Base-by-base conservation (phyloP, 441 rosid genomes). In the Dalechampia spathulata region DNA sequence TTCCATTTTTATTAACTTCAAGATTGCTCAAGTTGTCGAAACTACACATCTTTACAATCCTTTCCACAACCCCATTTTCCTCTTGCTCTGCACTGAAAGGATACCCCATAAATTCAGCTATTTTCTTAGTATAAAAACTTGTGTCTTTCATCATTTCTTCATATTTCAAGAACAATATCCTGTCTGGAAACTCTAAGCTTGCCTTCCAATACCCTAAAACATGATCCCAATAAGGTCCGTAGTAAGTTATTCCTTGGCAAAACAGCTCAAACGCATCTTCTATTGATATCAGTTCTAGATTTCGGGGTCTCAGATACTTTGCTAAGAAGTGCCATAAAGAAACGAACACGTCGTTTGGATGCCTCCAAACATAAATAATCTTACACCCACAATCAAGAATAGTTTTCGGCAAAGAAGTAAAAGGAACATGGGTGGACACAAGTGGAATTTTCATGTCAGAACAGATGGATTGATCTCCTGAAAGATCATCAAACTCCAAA, bases 51-150 rank as follows among this genome's bases (percentile, higher is more conserved):
- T 60, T 37, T 47, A 57, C 57, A 0, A 69, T 64, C 27, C 63
- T 61, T 34, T 72, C 53, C 55, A 21, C 55, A 6, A 21, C 37
- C 2, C 68, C 72, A 5, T 57, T 37, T 40, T 57, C 49, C n/a
- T 66, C 77, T 61, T 75, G 77, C 68, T 30, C 68, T 0, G 7
- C 12, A 0, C 60, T 50, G 43, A 75, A 72, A 10, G 70, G 63
- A 48, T 41, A 63, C 0, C 77, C 80, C 65, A 75, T 57, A 13
- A 72, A 72, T 38, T 72, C 66, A n/a, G 78, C 78, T 9, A 66
- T n/a, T 37, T 16, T 41, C 53, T 62, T 49, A 7, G 62, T 52
- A 3, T 62, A 9, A 7, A 1, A 17, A 3, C 2, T 3, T 0
- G 58, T 17, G 6, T 71, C 64, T 0, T 26, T 44, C n/a, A 7